phyloP scores from a whole-genome alignment of 176 grass and related monocot genomes.

The Oryza longistaminata region DNA sequence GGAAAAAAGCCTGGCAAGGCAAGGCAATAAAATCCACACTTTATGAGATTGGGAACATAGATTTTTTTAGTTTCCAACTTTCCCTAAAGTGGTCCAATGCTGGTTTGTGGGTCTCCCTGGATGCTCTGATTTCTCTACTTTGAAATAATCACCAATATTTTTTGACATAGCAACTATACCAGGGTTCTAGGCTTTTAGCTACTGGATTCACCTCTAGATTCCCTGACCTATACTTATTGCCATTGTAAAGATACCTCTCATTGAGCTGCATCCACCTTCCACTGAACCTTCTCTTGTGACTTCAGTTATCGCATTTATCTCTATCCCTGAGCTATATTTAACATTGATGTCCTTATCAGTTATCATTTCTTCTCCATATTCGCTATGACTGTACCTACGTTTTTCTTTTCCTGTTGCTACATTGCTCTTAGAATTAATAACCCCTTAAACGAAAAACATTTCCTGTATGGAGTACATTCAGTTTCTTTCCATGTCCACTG shows the following conservation, averaged over 20 bases:
- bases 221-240: neutral
- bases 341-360: neutral
- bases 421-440: slow-evolving; percentile 4
- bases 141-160: neutral
- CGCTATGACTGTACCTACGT: neutral
- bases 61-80: neutral
- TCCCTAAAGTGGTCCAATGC: neutral
- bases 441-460: neutral
- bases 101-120: neutral
- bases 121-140: neutral
- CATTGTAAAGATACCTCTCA: neutral
- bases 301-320: neutral
- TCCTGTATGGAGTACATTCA: neutral
- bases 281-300: slow-evolving; percentile 6
- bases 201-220: slow-evolving; percentile 20
- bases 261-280: neutral
- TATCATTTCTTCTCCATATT: neutral
- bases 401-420: neutral
- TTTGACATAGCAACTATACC: neutral
- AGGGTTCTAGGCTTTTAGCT: slow-evolving; percentile 10
- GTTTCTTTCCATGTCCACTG: neutral
- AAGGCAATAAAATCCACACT: neutral
- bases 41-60: neutral
- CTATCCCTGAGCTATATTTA: neutral
- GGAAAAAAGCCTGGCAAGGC: neutral